Conservation (phyloP, 768 basidiomycete genomes). For the Boletus speciosus region DNA sequence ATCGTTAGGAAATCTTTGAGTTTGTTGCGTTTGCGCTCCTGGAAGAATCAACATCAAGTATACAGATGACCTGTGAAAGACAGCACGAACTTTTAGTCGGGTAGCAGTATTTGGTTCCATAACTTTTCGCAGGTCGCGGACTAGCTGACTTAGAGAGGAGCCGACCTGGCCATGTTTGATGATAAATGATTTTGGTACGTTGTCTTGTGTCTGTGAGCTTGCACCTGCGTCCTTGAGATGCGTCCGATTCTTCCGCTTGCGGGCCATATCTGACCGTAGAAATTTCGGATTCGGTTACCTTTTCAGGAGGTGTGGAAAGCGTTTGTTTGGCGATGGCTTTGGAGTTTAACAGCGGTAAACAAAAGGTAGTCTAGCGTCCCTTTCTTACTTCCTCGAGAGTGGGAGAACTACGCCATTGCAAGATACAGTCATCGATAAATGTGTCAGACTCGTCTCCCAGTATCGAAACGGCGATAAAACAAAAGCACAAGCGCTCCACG, state of each 20-base stretch:
- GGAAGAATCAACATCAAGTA: constrained; percentile 17
- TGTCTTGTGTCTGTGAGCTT: constrained; percentile 32
- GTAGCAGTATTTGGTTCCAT: constrained; percentile 99
- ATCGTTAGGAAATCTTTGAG: constrained; percentile 92
- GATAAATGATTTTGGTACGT: constrained; percentile 86
- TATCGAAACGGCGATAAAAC: no score
- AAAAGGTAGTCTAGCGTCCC: no score
- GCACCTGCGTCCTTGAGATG: constrained; percentile 63
- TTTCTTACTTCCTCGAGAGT: no score
- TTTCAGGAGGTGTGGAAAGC: constrained; percentile 11
- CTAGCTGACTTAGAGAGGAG: constrained; percentile 79
- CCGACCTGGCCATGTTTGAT: constrained; percentile 96
- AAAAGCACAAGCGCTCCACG: no score
- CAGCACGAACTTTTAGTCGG: constrained; percentile 67
- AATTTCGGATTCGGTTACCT: constrained; percentile 14
- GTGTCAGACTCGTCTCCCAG: no score
- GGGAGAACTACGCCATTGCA: no score
- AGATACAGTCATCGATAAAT: no score
- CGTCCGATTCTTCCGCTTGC: constrained; percentile 74
- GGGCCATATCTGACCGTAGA: constrained; percentile 39
- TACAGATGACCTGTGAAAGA: neutral
- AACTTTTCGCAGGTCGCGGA: constrained; percentile 88
- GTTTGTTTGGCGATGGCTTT: constrained; percentile 23
- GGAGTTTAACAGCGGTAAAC: neutral
- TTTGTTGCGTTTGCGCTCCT: constrained; percentile 91